Conservation (phyloP, 2,329 filamentous ascomycete species). For the Fusarium illudens region DNA sequence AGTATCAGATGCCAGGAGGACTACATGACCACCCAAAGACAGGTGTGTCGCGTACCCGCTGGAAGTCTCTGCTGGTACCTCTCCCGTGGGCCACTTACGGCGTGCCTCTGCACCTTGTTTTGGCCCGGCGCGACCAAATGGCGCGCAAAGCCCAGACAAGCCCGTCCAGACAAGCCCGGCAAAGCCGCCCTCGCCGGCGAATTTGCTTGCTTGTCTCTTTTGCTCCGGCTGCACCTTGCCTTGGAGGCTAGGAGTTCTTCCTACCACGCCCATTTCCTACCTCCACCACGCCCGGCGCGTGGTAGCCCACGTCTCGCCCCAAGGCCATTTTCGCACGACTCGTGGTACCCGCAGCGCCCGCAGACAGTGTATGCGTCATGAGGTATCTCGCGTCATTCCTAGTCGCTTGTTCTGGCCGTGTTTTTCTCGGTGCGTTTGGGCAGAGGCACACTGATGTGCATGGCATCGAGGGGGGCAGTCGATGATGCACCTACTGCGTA, state of each 20-base stretch:
- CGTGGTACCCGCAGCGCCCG: slow-evolving; percentile 40
- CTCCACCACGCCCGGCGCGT: slow-evolving; percentile 10
- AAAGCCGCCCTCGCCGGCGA: slow-evolving; percentile 32
- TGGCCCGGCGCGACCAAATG: slow-evolving; percentile 39
- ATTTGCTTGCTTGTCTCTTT: slow-evolving; percentile 30
- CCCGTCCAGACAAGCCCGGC: slow-evolving; percentile 34
- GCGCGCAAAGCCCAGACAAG: slow-evolving; percentile 33
- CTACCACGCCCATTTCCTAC: background rate
- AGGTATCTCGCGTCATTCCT: slow-evolving; percentile 33
- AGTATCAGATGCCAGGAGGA: slow-evolving; percentile 47
- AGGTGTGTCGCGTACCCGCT: slow-evolving; percentile 51
- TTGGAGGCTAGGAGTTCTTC: slow-evolving; percentile 2
- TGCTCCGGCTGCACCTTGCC: slow-evolving; percentile 16
- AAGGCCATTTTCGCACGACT: slow-evolving; percentile 27
- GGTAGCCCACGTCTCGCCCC: slow-evolving; percentile 15
- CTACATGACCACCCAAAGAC: slow-evolving; percentile 46
- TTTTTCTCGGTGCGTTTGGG: slow-evolving; percentile 13
- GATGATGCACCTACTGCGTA: slow-evolving; percentile 31
- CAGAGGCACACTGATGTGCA: slow-evolving; percentile 2
- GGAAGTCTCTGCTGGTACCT: slow-evolving; percentile 48
- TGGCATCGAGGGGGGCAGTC: slow-evolving; percentile 1
- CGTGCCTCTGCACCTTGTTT: slow-evolving; percentile 41
- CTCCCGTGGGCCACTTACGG: slow-evolving; percentile 39
- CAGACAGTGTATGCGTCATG: slow-evolving; percentile 39
- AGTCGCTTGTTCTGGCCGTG: slow-evolving; percentile 8